A percentile compares a stretch with the other conserved stretches of the same genome.
Evolutionary conservation across 23 red algal species (phyloP).

Genomic region (Gracilaria gracilis): DNA sequence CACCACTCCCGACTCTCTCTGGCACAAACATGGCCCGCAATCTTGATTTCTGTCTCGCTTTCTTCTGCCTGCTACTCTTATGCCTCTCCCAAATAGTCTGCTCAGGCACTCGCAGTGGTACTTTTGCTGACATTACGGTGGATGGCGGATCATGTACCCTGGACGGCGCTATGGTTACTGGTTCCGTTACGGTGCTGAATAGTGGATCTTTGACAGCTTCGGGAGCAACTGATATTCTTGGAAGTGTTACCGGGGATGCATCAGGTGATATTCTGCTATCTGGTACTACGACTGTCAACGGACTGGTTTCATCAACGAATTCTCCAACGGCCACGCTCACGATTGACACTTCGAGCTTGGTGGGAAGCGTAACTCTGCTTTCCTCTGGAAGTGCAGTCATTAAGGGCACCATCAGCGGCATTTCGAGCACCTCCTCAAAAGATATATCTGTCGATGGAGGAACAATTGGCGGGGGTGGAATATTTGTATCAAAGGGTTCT

Average conservation of each 20-base stretch:
- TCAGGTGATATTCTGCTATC: constrained; percentile 23
- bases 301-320: constrained; percentile 18
- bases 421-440: constrained; percentile 5
- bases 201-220: not conserved
- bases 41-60: not conserved
- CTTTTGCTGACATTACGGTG: constrained; percentile 2
- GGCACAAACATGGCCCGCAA: too few relatives aligned
- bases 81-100: not conserved
- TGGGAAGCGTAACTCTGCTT: constrained; percentile 4
- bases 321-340: constrained; percentile 12
- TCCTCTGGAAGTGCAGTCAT: constrained; percentile 8
- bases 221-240: constrained; percentile 19
- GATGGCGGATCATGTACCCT: constrained; percentile 15
- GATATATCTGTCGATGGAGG: constrained; percentile 26
- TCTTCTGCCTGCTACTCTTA: not conserved
- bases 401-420: not conserved
- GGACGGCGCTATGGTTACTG: constrained; percentile 15
- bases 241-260: constrained; percentile 16
- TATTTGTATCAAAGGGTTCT: constrained; percentile 22
- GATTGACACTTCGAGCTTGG: not conserved
- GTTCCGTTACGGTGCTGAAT: constrained; percentile 11
- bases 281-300: constrained; percentile 25
- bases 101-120: constrained; percentile 18
- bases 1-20: too few relatives aligned
- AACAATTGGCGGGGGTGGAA: not conserved